Base-by-base conservation (phyloP, 139 green algal species). In the Mychonastes homosphaera region DNA sequence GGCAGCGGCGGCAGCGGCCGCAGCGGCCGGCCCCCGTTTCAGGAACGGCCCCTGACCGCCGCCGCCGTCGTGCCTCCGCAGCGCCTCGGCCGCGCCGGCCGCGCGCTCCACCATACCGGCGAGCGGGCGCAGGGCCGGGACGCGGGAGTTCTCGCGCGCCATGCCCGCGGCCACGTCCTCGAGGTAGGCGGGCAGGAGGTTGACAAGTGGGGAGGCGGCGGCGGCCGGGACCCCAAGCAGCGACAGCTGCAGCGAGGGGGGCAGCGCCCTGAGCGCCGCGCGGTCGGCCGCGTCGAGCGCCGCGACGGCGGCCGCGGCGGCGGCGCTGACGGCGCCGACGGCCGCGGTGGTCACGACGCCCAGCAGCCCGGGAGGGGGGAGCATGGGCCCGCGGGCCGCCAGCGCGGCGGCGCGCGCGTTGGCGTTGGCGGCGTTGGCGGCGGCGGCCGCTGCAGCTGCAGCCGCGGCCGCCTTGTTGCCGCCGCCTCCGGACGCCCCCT, bases 301-400 rank as follows among this genome's bases (percentile, higher is more conserved):
- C 3, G 29, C 59, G 13, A 39, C 56, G 10, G 26, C 36, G 13
- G 27, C 49, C 10, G 27, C 59, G 18, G 50, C 49, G 7, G 39
- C 59, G 16, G 59, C 8, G 9, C 27, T 39, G 18, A 67, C 44
- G 1, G 21, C 36, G n/a, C 59, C 59, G 3, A 67, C 28, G 3
- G 59, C 35, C 1, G 53, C 12, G 6, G 59, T 26, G 27, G 58
- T 67, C 18, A 67, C 18, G 27, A 46, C 36, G 18, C 48, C 59
- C 18, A 53, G 12, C 3, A 59, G 2, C 5, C 59, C 59, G n/a
- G 29, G 35, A 0, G 4, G 33, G n/a, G 10, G 56, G 9, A 49
- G 59, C 29, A 51, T 16, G 24, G 12, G 21, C 18, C 21, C 36
- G 15, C 28, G 29, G 15, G 29, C 9, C 18, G 26, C 52, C 9